Evolutionary conservation across 176 grass and related monocot species (phyloP).

Genomic region (Triticum dicoccoides): DNA sequence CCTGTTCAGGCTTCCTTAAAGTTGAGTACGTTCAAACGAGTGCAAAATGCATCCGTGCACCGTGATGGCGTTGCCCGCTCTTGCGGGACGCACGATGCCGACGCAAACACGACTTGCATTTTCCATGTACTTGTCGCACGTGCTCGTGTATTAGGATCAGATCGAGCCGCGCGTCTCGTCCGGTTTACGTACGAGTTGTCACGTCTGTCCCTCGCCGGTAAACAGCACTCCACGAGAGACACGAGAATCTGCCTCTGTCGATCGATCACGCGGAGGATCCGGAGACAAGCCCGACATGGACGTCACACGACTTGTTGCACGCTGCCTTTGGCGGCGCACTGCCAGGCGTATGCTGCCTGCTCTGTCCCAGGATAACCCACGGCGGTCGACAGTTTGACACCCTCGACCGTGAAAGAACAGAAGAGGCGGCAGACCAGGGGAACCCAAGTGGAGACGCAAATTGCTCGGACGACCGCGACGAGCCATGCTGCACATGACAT

Average conservation of each 20-base stretch:
- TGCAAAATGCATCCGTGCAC: neutral
- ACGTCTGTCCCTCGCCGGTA: neutral
- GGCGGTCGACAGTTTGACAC: too few relatives aligned
- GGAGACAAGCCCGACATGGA: too few relatives aligned
- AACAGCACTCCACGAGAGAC: neutral
- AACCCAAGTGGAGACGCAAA: neutral
- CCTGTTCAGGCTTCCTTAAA: too few relatives aligned
- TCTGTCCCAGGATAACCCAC: too few relatives aligned
- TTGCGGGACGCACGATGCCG: neutral
- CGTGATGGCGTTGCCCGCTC: too few relatives aligned
- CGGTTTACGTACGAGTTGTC: neutral
- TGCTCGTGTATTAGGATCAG: neutral
- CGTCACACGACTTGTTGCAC: too few relatives aligned
- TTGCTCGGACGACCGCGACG: neutral
- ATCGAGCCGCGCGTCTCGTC: neutral
- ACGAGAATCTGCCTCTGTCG: neutral
- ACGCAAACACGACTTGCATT: neutral
- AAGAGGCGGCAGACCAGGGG: too few relatives aligned
- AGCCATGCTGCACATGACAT: neutral
- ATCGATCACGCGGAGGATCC: too few relatives aligned
- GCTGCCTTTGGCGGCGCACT: too few relatives aligned
- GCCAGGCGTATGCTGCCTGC: too few relatives aligned
- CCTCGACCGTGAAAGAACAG: too few relatives aligned
- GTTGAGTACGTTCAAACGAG: too few relatives aligned
- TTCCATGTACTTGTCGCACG: neutral